A percentile compares a stretch with the other conserved stretches of the same genome.
phyloP scores from a whole-genome alignment of 495 filamentous ascomycete genomes.

The Aspergillus incahuasiensis region DNA sequence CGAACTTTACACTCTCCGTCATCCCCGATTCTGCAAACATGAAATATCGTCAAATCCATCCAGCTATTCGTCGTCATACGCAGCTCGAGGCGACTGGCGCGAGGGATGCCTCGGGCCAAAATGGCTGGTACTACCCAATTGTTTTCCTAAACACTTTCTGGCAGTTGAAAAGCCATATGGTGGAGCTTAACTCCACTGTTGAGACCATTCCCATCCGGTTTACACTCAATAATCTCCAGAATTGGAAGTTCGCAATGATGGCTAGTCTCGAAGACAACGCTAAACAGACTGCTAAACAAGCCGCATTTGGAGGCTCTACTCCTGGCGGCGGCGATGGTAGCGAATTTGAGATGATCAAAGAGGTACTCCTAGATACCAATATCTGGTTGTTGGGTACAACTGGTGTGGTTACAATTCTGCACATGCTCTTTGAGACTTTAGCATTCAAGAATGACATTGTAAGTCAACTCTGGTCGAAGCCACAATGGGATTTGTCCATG shows the following conservation, averaged over 20 bases:
- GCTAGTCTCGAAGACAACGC: slow-evolving; percentile 80
- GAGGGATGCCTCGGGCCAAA: slow-evolving; percentile 74
- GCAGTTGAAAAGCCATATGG: slow-evolving; percentile 91
- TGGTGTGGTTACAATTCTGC: slow-evolving; percentile 74
- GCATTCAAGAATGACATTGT: slow-evolving; percentile 96
- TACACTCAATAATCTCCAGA: slow-evolving; percentile 71
- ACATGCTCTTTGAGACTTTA: slow-evolving; percentile 92
- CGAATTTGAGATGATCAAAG: slow-evolving; percentile 95
- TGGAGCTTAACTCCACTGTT: slow-evolving; percentile 86
- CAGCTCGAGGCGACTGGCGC: slow-evolving; percentile 69
- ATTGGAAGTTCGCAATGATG: slow-evolving; percentile 89
- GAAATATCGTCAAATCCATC: slow-evolving; percentile 62
- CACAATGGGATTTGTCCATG: slow-evolving; percentile 10
- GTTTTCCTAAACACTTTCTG: slow-evolving; percentile 94
- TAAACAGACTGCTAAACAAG: slow-evolving; percentile 73
- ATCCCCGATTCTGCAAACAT: slow-evolving; percentile 74
- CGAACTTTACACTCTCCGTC: slow-evolving; percentile 85
- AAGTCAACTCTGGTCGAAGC: slow-evolving; percentile 18
- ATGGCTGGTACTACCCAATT: slow-evolving; percentile 96
- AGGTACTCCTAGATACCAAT: slow-evolving; percentile 90
- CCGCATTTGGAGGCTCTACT: slow-evolving; percentile 56
- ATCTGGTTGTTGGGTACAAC: slow-evolving; percentile 84
- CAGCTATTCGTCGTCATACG: slow-evolving; percentile 70
- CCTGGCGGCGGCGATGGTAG: slow-evolving; percentile 67
- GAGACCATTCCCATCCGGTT: slow-evolving; percentile 77